A percentile compares a stretch with the other conserved stretches of the same genome.
Conservation (phyloP, 371 early-diverging fungal species). For the Haplosporangium sp. region DNA sequence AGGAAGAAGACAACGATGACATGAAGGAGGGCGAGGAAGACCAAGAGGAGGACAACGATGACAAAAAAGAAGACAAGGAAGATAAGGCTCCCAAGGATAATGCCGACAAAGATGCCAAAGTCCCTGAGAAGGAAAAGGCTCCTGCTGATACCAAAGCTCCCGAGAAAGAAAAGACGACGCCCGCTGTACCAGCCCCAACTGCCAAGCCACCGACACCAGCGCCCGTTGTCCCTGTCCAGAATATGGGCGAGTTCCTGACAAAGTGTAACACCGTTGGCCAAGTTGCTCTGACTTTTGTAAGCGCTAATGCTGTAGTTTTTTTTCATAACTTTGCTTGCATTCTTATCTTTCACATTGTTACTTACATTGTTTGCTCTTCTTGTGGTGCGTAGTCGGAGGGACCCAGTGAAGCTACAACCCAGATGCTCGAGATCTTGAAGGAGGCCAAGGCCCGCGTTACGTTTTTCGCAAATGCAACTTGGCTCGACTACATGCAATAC, state of each 20-base stretch:
- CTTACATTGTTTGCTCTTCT: neutral
- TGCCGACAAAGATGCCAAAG: neutral
- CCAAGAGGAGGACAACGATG: neutral
- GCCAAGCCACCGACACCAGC: conserved; percentile 23
- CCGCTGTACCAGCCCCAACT: conserved; percentile 5
- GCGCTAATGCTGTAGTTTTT: conserved; percentile 2
- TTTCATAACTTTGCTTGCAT: neutral
- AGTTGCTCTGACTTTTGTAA: conserved; percentile 67
- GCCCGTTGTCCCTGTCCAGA: conserved; percentile 42
- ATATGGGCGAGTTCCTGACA: conserved; percentile 52
- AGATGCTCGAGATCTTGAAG: conserved; percentile 64
- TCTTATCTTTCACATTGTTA: neutral
- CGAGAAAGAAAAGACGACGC: conserved; percentile 6
- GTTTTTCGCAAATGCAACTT: conserved; percentile 69
- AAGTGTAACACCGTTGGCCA: conserved; percentile 64
- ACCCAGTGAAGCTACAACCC: conserved; percentile 69
- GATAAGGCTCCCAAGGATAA: neutral
- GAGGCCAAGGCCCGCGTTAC: conserved; percentile 65
- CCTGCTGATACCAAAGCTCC: conserved; percentile 14
- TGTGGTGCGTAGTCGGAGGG: conserved; percentile 62
- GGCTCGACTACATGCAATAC: conserved; percentile 64
- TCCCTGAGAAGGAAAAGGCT: neutral
- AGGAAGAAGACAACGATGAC: neutral
- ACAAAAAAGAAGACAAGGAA: conserved; percentile 3
- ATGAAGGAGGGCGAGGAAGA: neutral